Percentiles rank a stretch among this genome's conserved stretches.
Conservation (phyloP, 495 filamentous ascomycete species). For the Trypethelium eluteriae region DNA sequence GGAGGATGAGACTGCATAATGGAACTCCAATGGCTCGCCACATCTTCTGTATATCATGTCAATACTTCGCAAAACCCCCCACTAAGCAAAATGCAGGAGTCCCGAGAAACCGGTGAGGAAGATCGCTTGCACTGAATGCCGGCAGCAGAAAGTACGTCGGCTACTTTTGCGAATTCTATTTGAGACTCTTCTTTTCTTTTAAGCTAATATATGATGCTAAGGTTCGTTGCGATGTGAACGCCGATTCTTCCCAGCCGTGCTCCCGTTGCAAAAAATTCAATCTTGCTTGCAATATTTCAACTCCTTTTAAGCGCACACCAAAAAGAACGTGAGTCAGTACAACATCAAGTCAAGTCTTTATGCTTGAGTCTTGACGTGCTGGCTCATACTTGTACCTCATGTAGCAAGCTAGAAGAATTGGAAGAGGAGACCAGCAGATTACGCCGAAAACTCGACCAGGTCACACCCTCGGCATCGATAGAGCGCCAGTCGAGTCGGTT, state of each 20-base stretch:
- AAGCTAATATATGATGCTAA: background rate
- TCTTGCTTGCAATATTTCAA: conserved; percentile 1
- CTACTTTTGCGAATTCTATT: background rate
- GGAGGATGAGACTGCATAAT: no score
- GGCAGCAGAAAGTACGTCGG: background rate
- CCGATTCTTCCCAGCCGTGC: background rate
- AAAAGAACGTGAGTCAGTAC: background rate
- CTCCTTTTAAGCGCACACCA: background rate
- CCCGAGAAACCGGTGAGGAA: conserved; percentile 3
- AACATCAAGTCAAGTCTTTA: background rate
- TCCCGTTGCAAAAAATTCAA: conserved; percentile 5
- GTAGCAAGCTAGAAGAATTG: background rate
- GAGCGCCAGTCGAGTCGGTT: background rate
- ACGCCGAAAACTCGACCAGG: conserved; percentile 5
- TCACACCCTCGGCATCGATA: background rate
- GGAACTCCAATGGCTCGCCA: no score
- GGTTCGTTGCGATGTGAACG: conserved; percentile 3
- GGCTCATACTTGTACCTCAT: background rate
- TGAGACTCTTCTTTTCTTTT: background rate
- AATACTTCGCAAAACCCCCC: background rate
- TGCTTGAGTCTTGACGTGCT: background rate
- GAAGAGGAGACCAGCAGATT: conserved; percentile 5
- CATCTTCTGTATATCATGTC: background rate
- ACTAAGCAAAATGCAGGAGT: background rate
- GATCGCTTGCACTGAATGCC: background rate